Base-by-base conservation (phyloP, 495 filamentous ascomycete species). In the Lineolata rhizophorae region DNA sequence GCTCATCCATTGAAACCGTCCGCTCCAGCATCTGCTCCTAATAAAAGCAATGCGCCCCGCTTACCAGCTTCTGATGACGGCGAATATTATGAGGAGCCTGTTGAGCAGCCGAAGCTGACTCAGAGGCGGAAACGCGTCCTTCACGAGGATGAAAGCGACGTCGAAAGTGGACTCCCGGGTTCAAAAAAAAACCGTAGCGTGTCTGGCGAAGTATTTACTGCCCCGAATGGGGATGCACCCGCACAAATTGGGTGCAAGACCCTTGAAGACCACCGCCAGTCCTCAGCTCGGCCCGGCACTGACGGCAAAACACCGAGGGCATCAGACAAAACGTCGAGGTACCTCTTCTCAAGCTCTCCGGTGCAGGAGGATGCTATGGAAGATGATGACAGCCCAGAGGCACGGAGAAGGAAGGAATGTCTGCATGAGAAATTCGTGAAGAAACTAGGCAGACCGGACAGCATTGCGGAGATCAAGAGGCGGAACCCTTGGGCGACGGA, bases 391-490 rank as follows among this genome's bases (percentile, higher is more conserved):
- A n/a, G n/a, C n/a, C n/a, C n/a, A n/a, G 32, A 44, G 5, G 43
- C 31, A 0, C 44, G 47, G 12, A 62, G 44, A 42, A 51, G 35
- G 45, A 82, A 69, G 43, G 68, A 78, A 39, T 71, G 65, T 33
- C 56, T 93, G 13, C 87, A 93, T 46, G 60, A 72, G 39, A 75
- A 76, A 37, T 97, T 94, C 43, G 72, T 94, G 12, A 76, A 79
- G 56, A 90, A 79, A 45, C 65, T 97, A 3, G 84, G 87, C 2
- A 68, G 69, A 18, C 67, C 81, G 5, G 83, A 90, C 41, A 82
- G 79, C 39, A 57, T 87, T 31, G 62, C 72, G 11, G 65, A 68
- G 29, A 67, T 79, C 39, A 67, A 68, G 36, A 59, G 71, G 38
- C 57, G 61, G 15, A 61, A 65, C 32, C 54, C 54, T 39, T 49